These are phyloP conservation scores for Tilletiaria anomala DNA, from an alignment of 1,284 basidiomycete species.

Conservation along the genomic window DNA sequence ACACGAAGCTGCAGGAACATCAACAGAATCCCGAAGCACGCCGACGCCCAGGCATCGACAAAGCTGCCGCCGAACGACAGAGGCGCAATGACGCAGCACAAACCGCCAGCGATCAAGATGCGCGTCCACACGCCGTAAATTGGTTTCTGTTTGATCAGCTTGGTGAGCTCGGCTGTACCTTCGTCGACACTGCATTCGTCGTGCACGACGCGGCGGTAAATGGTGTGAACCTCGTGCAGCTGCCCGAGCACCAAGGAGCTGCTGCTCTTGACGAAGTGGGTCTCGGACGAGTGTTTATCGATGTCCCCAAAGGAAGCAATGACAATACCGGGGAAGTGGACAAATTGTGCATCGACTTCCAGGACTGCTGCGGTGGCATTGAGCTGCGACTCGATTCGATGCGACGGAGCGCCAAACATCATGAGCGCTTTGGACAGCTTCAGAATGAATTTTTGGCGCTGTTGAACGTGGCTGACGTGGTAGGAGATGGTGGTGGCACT, in stretches of 20 bases:
- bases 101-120: constrained; percentile 54
- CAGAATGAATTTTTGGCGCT: constrained; percentile 55
- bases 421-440: constrained; percentile 66
- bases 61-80: constrained; percentile 58
- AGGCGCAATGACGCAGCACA: constrained; percentile 48
- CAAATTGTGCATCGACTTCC: constrained; percentile 60
- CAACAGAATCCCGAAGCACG: constrained; percentile 53
- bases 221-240: constrained; percentile 36
- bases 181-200: constrained; percentile 55
- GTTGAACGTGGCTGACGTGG: constrained; percentile 5
- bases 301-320: constrained; percentile 22
- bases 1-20: constrained; percentile 62
- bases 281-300: constrained; percentile 48
- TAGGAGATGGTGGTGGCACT: constrained; percentile 27
- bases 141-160: constrained; percentile 48
- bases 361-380: constrained; percentile 63
- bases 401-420: constrained; percentile 67
- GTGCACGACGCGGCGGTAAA: constrained; percentile 64
- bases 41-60: constrained; percentile 53
- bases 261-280: constrained; percentile 55
- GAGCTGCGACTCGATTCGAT: constrained; percentile 60
- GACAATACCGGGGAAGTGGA: constrained; percentile 42
- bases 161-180: constrained; percentile 51
- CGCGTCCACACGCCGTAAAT: constrained; percentile 41
- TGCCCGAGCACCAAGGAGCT: constrained; percentile 7